These are phyloP conservation scores for Suhomyces bolitotheri DNA, from an alignment of 1,139 yeast genomes.

Conservation along the genomic window DNA sequence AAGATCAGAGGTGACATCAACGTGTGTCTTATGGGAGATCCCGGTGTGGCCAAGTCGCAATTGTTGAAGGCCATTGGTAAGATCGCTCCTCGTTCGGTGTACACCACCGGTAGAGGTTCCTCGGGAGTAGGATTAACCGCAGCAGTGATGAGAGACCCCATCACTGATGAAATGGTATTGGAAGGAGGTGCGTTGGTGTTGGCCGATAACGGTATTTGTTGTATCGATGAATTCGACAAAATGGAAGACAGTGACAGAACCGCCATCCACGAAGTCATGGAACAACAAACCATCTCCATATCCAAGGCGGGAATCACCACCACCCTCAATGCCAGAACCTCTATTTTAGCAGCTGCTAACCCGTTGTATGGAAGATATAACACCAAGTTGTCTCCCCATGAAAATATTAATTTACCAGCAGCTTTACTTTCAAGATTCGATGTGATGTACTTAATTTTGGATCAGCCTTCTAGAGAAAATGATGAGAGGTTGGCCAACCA, in stretches of 20 bases:
- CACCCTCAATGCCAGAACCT: constrained; percentile 91
- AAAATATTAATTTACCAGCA: constrained; percentile 94
- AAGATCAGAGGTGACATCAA: constrained; percentile 97
- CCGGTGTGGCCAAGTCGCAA: constrained; percentile 99
- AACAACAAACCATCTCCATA: constrained; percentile 96
- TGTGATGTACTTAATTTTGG: constrained; percentile 80
- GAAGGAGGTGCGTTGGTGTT: constrained; percentile 98
- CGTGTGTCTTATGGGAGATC: constrained; percentile 97
- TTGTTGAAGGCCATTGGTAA: constrained; percentile 86
- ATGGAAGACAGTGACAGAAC: constrained; percentile 98
- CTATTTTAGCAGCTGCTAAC: constrained; percentile 96
- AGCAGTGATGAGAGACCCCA: constrained; percentile 98
- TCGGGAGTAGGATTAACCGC: constrained; percentile 99
- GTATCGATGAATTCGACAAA: constrained; percentile 98
- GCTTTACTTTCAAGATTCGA: constrained; percentile 96
- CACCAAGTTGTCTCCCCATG: constrained; percentile 86
- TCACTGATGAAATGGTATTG: constrained; percentile 95
- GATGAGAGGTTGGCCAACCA: constrained; percentile 90
- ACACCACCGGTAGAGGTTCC: constrained; percentile 98
- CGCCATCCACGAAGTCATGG: constrained; percentile 99
- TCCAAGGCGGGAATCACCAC: constrained; percentile 98
- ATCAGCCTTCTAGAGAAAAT: constrained; percentile 74
- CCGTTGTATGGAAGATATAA: constrained; percentile 96
- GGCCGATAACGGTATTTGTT: constrained; percentile 97
- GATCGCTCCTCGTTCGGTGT: constrained; percentile 95